phyloP scores from a whole-genome alignment of 2,329 filamentous ascomycete species.

The Colletotrichum kahawae region DNA sequence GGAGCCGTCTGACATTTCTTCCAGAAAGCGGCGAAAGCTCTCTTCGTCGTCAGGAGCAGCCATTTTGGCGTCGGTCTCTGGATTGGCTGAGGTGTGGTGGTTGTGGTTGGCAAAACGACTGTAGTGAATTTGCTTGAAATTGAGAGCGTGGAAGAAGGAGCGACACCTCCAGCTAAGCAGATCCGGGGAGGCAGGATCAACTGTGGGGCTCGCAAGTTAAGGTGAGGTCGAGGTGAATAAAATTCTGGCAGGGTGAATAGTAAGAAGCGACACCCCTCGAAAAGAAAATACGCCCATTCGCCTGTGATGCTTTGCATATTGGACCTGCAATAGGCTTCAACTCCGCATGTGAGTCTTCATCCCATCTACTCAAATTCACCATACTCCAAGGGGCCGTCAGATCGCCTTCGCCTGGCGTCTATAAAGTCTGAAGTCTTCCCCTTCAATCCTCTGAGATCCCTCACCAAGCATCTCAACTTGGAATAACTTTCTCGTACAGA shows the following conservation, averaged over 20 bases:
- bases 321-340: background rate
- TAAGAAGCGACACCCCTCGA: background rate
- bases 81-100: background rate
- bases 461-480: background rate
- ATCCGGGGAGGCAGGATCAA: background rate
- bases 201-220: accelerated
- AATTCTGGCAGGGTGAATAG: background rate
- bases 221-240: background rate
- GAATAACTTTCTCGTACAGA: background rate
- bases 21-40: background rate
- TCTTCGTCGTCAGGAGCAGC: background rate
- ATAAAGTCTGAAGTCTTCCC: background rate
- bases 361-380: background rate
- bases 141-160: accelerated
- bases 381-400: accelerated
- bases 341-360: accelerated
- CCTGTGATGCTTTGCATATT: accelerated
- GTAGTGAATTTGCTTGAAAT: background rate
- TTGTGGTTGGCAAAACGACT: background rate
- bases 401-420: background rate
- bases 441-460: background rate
- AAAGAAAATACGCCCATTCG: accelerated
- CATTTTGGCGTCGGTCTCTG: background rate
- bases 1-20: background rate
- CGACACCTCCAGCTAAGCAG: accelerated